Conservation (phyloP, 306 rosid genomes). For the Pyrus communis region DNA sequence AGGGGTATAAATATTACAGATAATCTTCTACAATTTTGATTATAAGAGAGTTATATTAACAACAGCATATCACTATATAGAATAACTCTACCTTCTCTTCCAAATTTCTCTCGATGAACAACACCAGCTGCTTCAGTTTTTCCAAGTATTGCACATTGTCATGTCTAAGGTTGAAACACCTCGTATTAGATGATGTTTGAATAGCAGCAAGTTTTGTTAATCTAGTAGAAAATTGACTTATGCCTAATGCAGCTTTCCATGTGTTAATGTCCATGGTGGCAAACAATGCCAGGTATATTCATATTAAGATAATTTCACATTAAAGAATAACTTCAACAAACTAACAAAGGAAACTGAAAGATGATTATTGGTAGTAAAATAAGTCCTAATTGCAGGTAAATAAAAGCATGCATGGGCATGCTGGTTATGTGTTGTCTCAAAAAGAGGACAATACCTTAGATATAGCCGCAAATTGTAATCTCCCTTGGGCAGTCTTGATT, state of each 20-base stretch:
- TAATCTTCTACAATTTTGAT: not conserved
- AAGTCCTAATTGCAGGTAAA: not conserved
- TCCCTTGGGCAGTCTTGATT: constrained; percentile 81
- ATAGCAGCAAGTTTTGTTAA: not conserved
- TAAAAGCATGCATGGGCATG: not conserved
- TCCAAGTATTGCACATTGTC: constrained; percentile 85
- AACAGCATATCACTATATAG: not conserved
- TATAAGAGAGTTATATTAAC: not conserved
- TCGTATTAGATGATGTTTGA: not conserved
- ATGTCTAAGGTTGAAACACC: constrained; percentile 46
- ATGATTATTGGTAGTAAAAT: not conserved
- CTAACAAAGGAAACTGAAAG: not conserved
- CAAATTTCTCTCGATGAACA: constrained; percentile 74
- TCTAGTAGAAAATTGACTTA: not conserved
- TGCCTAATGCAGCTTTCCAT: not conserved
- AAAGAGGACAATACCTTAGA: constrained; percentile 52
- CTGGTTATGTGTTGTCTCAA: constrained; percentile 4
- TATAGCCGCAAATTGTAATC: constrained; percentile 74
- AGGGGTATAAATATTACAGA: not conserved
- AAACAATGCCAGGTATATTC: not conserved
- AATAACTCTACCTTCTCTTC: constrained; percentile 68
- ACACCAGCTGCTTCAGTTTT: constrained; percentile 81
- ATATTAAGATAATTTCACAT: not conserved
- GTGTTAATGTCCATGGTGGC: not conserved
- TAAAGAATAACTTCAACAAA: not conserved